Base-by-base conservation (phyloP, 257 asterid genomes). In the Linderniella brevidens region DNA sequence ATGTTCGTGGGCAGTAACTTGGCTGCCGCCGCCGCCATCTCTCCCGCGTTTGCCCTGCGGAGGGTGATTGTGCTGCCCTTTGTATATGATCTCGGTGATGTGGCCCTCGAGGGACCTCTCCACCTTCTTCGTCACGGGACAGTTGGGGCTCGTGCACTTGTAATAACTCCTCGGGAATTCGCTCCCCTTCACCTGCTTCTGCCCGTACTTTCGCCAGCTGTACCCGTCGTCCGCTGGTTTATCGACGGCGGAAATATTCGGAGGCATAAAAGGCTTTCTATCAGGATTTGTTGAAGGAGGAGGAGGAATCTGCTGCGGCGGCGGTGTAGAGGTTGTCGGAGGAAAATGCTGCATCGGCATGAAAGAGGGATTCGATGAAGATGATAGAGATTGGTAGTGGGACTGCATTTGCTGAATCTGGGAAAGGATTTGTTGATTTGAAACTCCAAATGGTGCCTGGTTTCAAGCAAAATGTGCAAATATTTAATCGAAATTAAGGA, bases 191-290 rank as follows among this genome's bases (percentile, higher is more conserved):
- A 75, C 92, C 18, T 70, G 82, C 64, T 75, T 79, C 65, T 79
- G 92, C 47, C 92, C 86, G 37, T 79, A 79, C 58, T 75, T 75
- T 9, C 86, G 64, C 92, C 92, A 79, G 41, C 72, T 75, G 58
- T 72, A 79, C 9, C 82, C 92, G 36, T 79, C 92, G 10, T 70
- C 72, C 14, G 75, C 47, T 20, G 77, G 77, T 44, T 70, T 70
- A 19, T 70, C 77, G 0, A 58, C 62, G 3, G 17, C 41, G 19
- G 65, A n/a, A n/a, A n/a, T n/a, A n/a, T n/a, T n/a, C n/a, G n/a
- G n/a, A n/a, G n/a, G n/a, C n/a, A n/a, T n/a, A n/a, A n/a, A n/a
- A n/a, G n/a, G n/a, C n/a, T n/a, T n/a, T n/a, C n/a, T n/a, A n/a
- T n/a, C n/a, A n/a, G n/a, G n/a, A n/a, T n/a, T n/a, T n/a, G n/a